A percentile compares a stretch with the other conserved stretches of the same genome.
Evolutionary conservation across 2,329 filamentous ascomycete species (phyloP).

Genomic region (Aurifilum marmelostoma): DNA sequence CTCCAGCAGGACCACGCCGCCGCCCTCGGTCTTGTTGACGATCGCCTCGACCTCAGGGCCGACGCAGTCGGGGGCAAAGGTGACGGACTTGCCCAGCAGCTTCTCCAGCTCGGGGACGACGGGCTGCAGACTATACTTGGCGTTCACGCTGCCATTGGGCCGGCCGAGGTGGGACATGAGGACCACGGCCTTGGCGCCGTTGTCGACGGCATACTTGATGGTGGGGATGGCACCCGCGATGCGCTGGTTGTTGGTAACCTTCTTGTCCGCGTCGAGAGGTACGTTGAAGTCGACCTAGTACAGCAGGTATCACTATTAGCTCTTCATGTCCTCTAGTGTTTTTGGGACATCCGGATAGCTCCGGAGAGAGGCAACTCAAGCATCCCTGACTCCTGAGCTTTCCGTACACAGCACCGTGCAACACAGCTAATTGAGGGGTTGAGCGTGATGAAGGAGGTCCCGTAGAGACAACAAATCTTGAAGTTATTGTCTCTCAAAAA

Average conservation of each 20-base stretch:
- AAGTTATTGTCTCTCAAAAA: background rate
- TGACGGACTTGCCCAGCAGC: conserved; percentile 79
- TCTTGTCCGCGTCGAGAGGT: conserved; percentile 88
- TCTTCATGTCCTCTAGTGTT: conserved; percentile 7
- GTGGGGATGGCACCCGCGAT: conserved; percentile 94
- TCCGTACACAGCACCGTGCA: background rate
- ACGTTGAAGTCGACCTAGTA: conserved; percentile 98
- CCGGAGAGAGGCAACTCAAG: background rate
- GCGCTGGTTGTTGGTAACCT: conserved; percentile 97
- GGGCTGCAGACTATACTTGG: conserved; percentile 93
- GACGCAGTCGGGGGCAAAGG: conserved; percentile 88
- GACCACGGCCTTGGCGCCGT: conserved; percentile 89
- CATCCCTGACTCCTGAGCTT: background rate
- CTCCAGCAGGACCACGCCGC: conserved; percentile 88
- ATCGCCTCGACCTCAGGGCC: conserved; percentile 87
- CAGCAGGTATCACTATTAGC: conserved; percentile 30
- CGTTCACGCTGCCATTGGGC: conserved; percentile 84
- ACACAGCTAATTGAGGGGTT: background rate
- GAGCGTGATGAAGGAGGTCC: background rate
- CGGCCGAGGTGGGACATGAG: conserved; percentile 99
- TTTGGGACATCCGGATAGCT: background rate
- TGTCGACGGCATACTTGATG: conserved; percentile 89
- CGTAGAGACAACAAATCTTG: background rate
- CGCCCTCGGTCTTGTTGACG: conserved; percentile 79
- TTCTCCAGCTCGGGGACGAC: conserved; percentile 91